Evolutionary conservation across 2,329 filamentous ascomycete genomes (phyloP).

Genomic region (Xylariales sp.): DNA sequence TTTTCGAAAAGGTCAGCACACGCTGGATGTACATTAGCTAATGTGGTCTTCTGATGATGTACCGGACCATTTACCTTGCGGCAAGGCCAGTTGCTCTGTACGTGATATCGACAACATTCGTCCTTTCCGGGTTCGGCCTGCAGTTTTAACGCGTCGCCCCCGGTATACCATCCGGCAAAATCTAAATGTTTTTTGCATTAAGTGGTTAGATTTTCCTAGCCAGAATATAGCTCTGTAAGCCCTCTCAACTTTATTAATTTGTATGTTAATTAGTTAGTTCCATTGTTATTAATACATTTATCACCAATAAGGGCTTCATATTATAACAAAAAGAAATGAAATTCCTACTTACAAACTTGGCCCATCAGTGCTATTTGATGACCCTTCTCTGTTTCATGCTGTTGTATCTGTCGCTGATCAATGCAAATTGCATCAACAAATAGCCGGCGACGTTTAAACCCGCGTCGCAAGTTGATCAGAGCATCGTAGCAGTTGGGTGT

Average conservation of each 20-base stretch:
- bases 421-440: constrained; percentile 33
- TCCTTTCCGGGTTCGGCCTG: too few relatives aligned
- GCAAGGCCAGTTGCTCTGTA: too few relatives aligned
- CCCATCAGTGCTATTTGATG: constrained; percentile 16
- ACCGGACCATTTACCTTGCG: not conserved
- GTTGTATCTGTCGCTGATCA: constrained; percentile 8
- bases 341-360: constrained; percentile 3
- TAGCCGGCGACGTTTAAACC: not conserved
- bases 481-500: constrained; percentile 27
- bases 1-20: not conserved
- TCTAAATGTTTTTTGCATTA: not conserved
- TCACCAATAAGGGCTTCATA: too few relatives aligned
- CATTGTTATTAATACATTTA: too few relatives aligned
- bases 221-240: constrained; percentile 20
- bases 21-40: not conserved
- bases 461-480: not conserved
- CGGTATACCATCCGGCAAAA: not conserved
- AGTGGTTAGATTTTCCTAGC: constrained; percentile 8
- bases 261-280: not conserved
- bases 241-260: not conserved
- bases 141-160: too few relatives aligned
- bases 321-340: not conserved
- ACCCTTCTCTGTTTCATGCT: not conserved
- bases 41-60: too few relatives aligned
- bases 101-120: too few relatives aligned